phyloP scores from a whole-genome alignment of 2,329 filamentous ascomycete genomes.

The Neopestalotiopsis rosae region DNA sequence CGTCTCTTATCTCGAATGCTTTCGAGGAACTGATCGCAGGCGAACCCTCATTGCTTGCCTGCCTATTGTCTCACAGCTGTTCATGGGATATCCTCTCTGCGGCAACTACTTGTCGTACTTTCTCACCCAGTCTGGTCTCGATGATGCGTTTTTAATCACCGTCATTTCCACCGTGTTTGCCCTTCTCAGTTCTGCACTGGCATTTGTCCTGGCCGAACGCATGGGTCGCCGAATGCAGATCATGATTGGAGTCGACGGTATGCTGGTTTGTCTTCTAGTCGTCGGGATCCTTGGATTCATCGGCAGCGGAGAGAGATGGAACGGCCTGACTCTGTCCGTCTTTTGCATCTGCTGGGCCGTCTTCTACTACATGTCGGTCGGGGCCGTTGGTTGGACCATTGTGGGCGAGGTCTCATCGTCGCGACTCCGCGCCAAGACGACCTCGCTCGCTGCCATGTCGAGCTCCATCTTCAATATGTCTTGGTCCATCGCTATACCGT shows the following conservation, averaged over 20 bases:
- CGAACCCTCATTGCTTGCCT: background rate
- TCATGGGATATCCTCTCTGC: background rate
- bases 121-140: background rate
- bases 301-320: background rate
- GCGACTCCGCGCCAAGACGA: background rate
- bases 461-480: background rate
- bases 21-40: background rate
- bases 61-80: background rate
- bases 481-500: background rate
- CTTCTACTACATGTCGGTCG: background rate
- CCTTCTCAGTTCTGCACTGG: background rate
- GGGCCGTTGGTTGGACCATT: background rate
- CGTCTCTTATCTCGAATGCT: conserved; percentile 7
- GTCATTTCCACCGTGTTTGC: background rate
- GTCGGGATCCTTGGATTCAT: background rate
- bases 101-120: conserved; percentile 6
- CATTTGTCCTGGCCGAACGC: background rate
- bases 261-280: background rate
- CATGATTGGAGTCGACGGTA: background rate
- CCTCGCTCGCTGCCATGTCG: background rate
- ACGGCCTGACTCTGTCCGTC: background rate
- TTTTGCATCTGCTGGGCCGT: background rate
- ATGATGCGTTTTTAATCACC: background rate
- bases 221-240: background rate
- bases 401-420: background rate